Conservation (phyloP, 495 filamentous ascomycete genomes). For the Massariosphaeria phaeospora region DNA sequence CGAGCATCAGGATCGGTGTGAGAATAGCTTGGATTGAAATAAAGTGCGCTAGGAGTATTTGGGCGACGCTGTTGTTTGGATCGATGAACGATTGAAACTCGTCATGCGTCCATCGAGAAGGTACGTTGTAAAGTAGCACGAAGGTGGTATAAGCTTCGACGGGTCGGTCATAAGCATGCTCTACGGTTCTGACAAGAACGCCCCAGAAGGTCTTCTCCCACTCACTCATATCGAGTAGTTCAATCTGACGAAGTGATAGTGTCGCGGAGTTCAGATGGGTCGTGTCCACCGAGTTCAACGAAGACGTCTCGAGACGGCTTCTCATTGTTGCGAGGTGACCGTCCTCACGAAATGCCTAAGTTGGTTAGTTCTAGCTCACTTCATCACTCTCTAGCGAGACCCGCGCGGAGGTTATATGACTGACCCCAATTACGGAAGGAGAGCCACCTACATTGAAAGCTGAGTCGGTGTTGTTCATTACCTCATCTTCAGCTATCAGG, state of each 20-base stretch:
- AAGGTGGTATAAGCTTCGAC: conserved; percentile 38
- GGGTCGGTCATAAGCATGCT: conserved; percentile 24
- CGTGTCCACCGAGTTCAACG: conserved; percentile 7
- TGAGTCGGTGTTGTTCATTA: conserved; percentile 42
- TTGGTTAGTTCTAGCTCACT: not conserved
- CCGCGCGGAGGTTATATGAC: conserved; percentile 18
- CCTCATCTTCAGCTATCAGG: conserved; percentile 51
- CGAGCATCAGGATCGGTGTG: conserved; percentile 39
- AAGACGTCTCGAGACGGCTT: conserved; percentile 13
- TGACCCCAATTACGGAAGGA: conserved; percentile 27
- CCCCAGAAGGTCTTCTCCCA: conserved; percentile 25
- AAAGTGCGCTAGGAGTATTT: conserved; percentile 56
- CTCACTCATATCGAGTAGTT: conserved; percentile 20
- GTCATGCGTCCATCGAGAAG: conserved; percentile 47
- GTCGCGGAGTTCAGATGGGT: conserved; percentile 25
- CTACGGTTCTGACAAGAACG: conserved; percentile 21
- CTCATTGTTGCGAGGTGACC: conserved; percentile 29
- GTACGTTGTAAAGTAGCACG: conserved; percentile 39
- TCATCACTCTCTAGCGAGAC: not conserved
- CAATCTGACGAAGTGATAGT: conserved; percentile 19
- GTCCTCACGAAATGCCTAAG: conserved; percentile 28
- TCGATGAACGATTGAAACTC: conserved; percentile 53
- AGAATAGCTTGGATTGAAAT: conserved; percentile 55
- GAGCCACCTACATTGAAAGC: conserved; percentile 41
- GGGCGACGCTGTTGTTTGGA: conserved; percentile 45